Conservation (phyloP, 2,329 filamentous ascomycete species). For the Tolypocladium ophioglossoides region DNA sequence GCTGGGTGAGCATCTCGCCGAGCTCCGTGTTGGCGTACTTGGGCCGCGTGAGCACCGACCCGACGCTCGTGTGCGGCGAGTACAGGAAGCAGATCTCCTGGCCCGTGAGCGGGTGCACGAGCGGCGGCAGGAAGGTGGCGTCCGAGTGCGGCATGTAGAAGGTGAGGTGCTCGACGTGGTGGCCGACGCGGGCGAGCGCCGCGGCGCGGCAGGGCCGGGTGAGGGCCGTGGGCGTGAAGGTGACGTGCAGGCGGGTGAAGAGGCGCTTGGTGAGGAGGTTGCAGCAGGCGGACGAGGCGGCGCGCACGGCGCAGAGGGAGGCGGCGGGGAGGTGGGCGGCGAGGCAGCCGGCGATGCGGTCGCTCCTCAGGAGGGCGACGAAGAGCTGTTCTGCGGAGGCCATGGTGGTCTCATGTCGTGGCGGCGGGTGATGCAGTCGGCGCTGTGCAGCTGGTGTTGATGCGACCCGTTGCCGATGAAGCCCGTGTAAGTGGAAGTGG, state of each 20-base stretch:
- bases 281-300: conserved; percentile 60
- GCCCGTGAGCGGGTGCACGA: conserved; percentile 67
- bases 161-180: conserved; percentile 65
- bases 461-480: too few relatives aligned
- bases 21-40: conserved; percentile 75
- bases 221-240: conserved; percentile 65
- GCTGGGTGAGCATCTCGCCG: conserved; percentile 70
- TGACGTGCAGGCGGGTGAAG: conserved; percentile 59
- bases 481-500: too few relatives aligned
- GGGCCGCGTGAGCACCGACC: conserved; percentile 50
- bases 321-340: conserved; percentile 37
- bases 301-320: conserved; percentile 50
- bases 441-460: too few relatives aligned
- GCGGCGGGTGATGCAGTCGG: too few relatives aligned
- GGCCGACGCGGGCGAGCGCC: conserved; percentile 67
- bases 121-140: conserved; percentile 75
- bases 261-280: conserved; percentile 58
- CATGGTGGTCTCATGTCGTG: too few relatives aligned
- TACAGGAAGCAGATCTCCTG: conserved; percentile 75
- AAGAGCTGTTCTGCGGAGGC: conserved; percentile 33
- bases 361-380: conserved; percentile 45
- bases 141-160: conserved; percentile 68
- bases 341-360: conserved; percentile 37
- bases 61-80: conserved; percentile 60
- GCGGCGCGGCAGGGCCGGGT: conserved; percentile 63